Percentiles rank a stretch among this genome's conserved stretches.
Evolutionary conservation across 352 stramenopile species (phyloP).

Genomic region (Phytophthora chlamydospora): DNA sequence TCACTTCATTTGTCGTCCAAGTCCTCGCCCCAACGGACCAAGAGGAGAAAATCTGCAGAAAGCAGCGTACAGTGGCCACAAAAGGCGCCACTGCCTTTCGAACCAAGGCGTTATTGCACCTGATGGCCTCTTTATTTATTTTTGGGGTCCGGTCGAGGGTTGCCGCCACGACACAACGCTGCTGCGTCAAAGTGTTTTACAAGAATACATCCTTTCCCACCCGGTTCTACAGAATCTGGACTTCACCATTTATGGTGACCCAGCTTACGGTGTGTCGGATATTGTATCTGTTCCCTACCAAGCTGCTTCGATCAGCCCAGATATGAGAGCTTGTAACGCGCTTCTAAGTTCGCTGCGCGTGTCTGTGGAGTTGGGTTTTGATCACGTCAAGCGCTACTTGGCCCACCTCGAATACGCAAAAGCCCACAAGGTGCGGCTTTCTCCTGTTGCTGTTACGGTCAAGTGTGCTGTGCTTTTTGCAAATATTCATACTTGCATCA

Average conservation of each 20-base stretch:
- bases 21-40: neutral
- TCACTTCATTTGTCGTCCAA: constrained; percentile 14
- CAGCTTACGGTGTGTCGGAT: neutral
- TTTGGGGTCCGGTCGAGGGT: neutral
- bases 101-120: neutral
- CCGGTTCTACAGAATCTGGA: constrained; percentile 3
- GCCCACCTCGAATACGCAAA: no score
- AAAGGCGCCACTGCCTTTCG: neutral
- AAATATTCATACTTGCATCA: no score
- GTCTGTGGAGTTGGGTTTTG: no score
- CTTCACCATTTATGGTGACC: constrained; percentile 12
- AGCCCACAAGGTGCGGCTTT: no score
- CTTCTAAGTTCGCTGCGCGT: no score
- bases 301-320: no score
- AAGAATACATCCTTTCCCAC: neutral
- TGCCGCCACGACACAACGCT: neutral
- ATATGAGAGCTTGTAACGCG: no score
- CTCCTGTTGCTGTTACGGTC: no score
- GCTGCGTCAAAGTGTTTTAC: neutral
- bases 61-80: no score
- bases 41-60: neutral
- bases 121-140: constrained; percentile 4
- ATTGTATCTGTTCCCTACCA: no score
- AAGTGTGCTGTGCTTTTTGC: no score
- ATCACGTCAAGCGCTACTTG: no score